A percentile compares a stretch with the other conserved stretches of the same genome.
phyloP scores from a whole-genome alignment of 352 stramenopile species.

The Globisporangium takayamanum region DNA sequence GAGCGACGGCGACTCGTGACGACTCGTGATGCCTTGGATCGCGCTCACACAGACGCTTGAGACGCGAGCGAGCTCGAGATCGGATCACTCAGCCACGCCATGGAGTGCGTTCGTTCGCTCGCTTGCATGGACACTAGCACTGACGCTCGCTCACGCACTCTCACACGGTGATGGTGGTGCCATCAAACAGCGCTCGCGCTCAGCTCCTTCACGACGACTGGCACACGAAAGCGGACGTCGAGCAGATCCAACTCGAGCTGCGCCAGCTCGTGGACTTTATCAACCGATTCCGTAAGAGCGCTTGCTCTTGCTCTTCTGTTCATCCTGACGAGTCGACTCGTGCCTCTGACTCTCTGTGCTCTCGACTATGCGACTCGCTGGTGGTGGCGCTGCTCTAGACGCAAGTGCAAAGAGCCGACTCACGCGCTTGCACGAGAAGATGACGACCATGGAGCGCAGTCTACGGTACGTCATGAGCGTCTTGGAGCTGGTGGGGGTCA shows the following conservation, averaged over 20 bases:
- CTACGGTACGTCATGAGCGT: conserved; percentile 19
- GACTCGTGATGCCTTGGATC: not conserved
- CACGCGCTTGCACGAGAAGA: conserved; percentile 35
- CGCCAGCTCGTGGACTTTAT: conserved; percentile 55
- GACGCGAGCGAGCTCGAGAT: not conserved
- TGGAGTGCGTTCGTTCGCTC: not conserved
- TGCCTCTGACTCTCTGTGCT: not conserved
- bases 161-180: too few relatives aligned
- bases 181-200: conserved; percentile 14
- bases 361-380: not conserved
- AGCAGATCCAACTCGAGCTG: conserved; percentile 43
- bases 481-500: not conserved
- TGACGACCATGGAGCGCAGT: conserved; percentile 34
- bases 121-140: not conserved
- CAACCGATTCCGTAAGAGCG: conserved; percentile 47
- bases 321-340: not conserved
- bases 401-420: conserved; percentile 32
- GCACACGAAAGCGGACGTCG: conserved; percentile 36
- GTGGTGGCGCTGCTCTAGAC: conserved; percentile 21
- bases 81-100: not conserved
- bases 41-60: not conserved
- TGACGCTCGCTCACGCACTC: conserved; percentile 10
- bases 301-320: too few relatives aligned
- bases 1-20: too few relatives aligned
- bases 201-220: conserved; percentile 47